Conservation (phyloP, 805 yeast genomes). For the Zygosaccharomyces lentus region DNA sequence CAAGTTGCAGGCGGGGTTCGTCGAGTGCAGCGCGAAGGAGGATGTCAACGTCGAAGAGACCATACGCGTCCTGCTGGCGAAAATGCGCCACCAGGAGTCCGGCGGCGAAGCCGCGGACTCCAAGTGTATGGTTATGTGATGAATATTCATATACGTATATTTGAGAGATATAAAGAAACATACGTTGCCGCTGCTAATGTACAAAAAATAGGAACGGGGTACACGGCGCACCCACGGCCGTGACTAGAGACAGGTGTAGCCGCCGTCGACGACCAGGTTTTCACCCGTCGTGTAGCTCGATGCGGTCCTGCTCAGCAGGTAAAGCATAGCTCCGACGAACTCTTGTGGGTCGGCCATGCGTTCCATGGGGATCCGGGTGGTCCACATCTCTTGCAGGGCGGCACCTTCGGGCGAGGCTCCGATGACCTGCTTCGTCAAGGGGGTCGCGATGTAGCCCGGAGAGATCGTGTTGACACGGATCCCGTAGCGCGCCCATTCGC, state of each 20-base stretch:
- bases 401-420: slow-evolving; percentile 47
- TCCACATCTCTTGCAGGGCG: slow-evolving; percentile 64
- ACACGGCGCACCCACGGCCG: not conserved
- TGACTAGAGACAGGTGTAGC: slow-evolving; percentile 72
- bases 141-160: not conserved
- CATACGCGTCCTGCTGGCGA: slow-evolving; percentile 18
- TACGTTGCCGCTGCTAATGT: not conserved
- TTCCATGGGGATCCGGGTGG: slow-evolving; percentile 64
- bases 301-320: slow-evolving; percentile 66
- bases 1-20: slow-evolving; percentile 21
- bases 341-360: slow-evolving; percentile 85
- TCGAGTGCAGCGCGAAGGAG: slow-evolving; percentile 29
- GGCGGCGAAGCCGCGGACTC: slow-evolving; percentile 9
- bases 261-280: slow-evolving; percentile 80
- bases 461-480: slow-evolving; percentile 74
- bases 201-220: not conserved
- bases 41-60: slow-evolving; percentile 26
- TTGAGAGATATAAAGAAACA: no score
- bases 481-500: slow-evolving; percentile 76
- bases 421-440: slow-evolving; percentile 67
- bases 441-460: slow-evolving; percentile 79
- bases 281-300: slow-evolving; percentile 80
- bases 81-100: slow-evolving; percentile 19
- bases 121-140: slow-evolving; percentile 19
- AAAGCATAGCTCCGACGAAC: slow-evolving; percentile 71